These are phyloP conservation scores for Prunus salicina DNA, from an alignment of 306 rosid species.

Conservation along the genomic window DNA sequence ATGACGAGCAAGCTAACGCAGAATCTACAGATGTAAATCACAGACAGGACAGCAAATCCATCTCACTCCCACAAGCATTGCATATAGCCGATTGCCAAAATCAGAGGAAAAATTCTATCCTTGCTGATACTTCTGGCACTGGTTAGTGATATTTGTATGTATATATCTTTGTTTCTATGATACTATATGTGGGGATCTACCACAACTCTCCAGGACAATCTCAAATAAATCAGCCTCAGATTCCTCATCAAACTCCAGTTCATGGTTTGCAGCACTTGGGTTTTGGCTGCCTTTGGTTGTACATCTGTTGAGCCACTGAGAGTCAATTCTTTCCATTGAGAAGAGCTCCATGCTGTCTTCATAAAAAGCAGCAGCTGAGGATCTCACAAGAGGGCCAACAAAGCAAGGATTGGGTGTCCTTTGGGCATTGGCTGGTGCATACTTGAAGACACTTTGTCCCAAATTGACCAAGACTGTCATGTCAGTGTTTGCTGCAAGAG, in stretches of 20 bases:
- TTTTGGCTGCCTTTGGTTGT: constrained; percentile 38
- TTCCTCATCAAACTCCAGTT: constrained; percentile 34
- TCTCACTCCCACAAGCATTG: neutral
- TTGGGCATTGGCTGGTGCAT: constrained; percentile 73
- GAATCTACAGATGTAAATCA: neutral
- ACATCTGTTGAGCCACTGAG: constrained; percentile 55
- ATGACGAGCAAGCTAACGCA: neutral
- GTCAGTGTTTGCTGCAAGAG: constrained; percentile 57
- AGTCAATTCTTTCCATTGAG: constrained; percentile 86
- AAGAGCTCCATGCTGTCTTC: constrained; percentile 92
- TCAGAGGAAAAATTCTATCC: neutral
- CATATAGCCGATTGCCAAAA: neutral
- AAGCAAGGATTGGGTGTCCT: constrained; percentile 94
- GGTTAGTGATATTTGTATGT: neutral
- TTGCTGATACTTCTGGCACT: neutral
- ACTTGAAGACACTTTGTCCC: constrained; percentile 80
- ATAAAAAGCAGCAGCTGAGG: constrained; percentile 37
- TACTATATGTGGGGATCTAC: constrained; percentile 23
- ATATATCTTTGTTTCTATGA: neutral
- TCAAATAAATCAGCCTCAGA: constrained; percentile 53
- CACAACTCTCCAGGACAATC: constrained; percentile 39
- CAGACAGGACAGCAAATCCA: neutral
- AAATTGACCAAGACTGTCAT: constrained; percentile 63
- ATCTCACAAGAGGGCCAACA: constrained; percentile 43
- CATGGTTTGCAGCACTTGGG: constrained; percentile 9